phyloP scores from a whole-genome alignment of 2,329 filamentous ascomycete species.

The Fusarium incarnatum region DNA sequence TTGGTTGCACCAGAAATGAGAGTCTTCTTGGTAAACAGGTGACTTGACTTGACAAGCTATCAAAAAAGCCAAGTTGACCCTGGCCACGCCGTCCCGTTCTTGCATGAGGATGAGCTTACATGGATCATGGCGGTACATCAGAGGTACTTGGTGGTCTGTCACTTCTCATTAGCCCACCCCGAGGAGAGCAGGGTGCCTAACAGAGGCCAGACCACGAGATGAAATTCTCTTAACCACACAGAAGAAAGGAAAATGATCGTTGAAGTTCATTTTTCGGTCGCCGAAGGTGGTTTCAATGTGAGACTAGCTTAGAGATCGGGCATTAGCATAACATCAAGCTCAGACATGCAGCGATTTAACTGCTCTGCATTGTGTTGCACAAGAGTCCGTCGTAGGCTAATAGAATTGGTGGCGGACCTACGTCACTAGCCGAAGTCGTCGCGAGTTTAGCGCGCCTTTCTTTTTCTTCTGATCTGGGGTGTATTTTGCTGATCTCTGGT shows the following conservation, averaged over 20 bases:
- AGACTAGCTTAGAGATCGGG: constrained; percentile 4
- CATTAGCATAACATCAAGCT: constrained; percentile 18
- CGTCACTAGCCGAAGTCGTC: constrained; percentile 46
- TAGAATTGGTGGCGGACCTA: constrained; percentile 33
- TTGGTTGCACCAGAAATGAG: not conserved
- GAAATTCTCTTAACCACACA: not conserved
- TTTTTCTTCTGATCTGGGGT: constrained; percentile 3
- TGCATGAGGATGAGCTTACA: constrained; percentile 26
- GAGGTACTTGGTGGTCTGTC: constrained; percentile 26
- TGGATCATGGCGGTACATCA: constrained; percentile 23
- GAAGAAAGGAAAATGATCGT: not conserved
- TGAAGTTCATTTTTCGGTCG: not conserved
- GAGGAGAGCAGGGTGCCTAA: not conserved
- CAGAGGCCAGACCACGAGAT: not conserved
- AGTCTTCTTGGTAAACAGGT: constrained; percentile 1
- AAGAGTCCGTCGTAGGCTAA: constrained; percentile 1
- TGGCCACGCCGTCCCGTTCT: constrained; percentile 34
- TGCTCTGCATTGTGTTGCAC: constrained; percentile 7
- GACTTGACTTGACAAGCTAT: constrained; percentile 5
- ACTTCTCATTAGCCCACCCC: constrained; percentile 3
- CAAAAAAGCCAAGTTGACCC: constrained; percentile 21
- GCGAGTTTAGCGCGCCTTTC: constrained; percentile 31
- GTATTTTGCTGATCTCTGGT: constrained; percentile 21
- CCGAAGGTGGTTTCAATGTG: not conserved
- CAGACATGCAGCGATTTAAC: constrained; percentile 24